Evolutionary conservation across 1,284 basidiomycete genomes (phyloP).

Genomic region (Serendipita sp.): DNA sequence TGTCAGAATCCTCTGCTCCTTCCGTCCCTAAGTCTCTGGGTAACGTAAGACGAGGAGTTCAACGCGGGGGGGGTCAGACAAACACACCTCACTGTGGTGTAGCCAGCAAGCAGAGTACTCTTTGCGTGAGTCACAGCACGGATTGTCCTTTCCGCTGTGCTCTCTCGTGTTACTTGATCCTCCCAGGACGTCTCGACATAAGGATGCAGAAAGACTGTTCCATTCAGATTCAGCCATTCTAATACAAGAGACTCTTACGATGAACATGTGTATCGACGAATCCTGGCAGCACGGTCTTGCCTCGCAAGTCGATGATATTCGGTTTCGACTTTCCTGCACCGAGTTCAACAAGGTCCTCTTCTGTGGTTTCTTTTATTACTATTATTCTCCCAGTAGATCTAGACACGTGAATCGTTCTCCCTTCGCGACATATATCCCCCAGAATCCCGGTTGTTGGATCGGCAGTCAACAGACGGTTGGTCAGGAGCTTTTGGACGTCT

Average conservation of each 20-base stretch:
- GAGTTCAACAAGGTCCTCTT: neutral
- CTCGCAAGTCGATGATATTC: constrained; percentile 34
- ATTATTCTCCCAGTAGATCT: constrained; percentile 6
- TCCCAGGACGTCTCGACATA: constrained; percentile 47
- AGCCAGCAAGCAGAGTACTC: constrained; percentile 47
- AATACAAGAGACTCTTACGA: constrained; percentile 26
- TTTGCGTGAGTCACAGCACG: constrained; percentile 48
- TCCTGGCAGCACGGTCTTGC: constrained; percentile 41
- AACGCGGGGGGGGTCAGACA: constrained; percentile 7
- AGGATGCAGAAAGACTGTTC: constrained; percentile 44
- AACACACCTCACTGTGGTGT: constrained; percentile 46
- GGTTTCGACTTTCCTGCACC: constrained; percentile 7
- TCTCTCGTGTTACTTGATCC: constrained; percentile 49
- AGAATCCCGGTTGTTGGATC: constrained; percentile 25
- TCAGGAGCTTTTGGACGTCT: constrained; percentile 17
- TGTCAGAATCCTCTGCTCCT: constrained; percentile 47
- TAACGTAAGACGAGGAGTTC: constrained; percentile 5
- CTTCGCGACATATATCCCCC: constrained; percentile 12
- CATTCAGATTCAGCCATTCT: neutral
- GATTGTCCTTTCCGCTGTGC: constrained; percentile 36
- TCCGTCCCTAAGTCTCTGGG: constrained; percentile 50
- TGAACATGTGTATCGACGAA: constrained; percentile 58
- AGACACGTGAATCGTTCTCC: neutral
- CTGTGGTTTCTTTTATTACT: neutral
- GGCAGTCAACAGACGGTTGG: constrained; percentile 29